A percentile compares a stretch with the other conserved stretches of the same genome.
Conservation (phyloP, 225 moss, liverwort and hornwort genomes). For the Thuidium tamariscinum region DNA sequence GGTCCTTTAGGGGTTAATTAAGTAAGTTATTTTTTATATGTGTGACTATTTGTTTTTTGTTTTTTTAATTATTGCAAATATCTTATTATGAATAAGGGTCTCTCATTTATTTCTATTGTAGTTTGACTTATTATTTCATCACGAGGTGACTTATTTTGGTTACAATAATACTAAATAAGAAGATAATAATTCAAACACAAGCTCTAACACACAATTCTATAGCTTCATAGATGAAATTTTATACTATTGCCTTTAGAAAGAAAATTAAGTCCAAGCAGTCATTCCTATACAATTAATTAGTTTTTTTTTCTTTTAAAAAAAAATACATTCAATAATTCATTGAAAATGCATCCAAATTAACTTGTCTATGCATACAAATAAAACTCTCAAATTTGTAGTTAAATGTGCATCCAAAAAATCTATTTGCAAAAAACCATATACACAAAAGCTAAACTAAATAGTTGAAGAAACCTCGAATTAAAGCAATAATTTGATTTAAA, state of each 20-base stretch:
- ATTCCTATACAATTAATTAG: not conserved
- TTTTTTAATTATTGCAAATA: too few relatives aligned
- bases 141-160: too few relatives aligned
- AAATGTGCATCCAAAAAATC: not conserved
- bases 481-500: not conserved
- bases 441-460: not conserved
- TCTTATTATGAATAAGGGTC: too few relatives aligned
- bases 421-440: fast-evolving
- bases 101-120: too few relatives aligned
- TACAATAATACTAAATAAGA: not conserved
- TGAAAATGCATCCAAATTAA: not conserved
- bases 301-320: not conserved
- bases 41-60: too few relatives aligned
- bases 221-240: not conserved
- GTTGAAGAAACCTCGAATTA: not conserved
- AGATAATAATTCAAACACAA: too few relatives aligned
- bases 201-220: not conserved
- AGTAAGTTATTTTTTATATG: too few relatives aligned
- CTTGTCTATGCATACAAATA: not conserved
- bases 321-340: not conserved
- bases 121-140: too few relatives aligned
- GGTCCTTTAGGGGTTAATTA: too few relatives aligned
- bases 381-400: not conserved
- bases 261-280: not conserved
- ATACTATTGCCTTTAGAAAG: not conserved